Conservation (phyloP, 805 yeast genomes). For the Myxozyma lipomycoides region DNA sequence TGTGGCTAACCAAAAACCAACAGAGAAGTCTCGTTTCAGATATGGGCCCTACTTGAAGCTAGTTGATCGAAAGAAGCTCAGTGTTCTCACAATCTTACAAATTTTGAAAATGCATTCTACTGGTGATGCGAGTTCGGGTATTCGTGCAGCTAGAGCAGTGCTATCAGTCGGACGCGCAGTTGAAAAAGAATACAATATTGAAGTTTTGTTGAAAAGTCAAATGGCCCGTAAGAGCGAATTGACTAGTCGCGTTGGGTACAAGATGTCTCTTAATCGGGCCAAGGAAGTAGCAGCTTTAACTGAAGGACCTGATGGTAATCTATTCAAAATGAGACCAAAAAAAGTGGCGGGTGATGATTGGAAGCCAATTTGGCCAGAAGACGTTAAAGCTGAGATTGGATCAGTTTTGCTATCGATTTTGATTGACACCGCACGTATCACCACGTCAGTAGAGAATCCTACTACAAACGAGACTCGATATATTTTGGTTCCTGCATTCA, state of each 20-base stretch:
- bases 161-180: conserved; percentile 77
- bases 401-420: conserved; percentile 70
- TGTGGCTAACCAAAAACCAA: conserved; percentile 2
- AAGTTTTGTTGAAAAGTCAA: conserved; percentile 48
- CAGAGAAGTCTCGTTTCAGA: conserved; percentile 40
- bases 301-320: background rate
- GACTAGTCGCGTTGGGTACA: conserved; percentile 6
- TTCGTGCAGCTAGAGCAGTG: conserved; percentile 79
- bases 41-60: conserved; percentile 75
- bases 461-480: conserved; percentile 59
- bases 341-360: background rate
- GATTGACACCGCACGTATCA: conserved; percentile 76
- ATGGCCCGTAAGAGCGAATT: background rate
- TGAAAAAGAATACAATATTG: conserved; percentile 78
- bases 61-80: conserved; percentile 74
- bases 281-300: background rate
- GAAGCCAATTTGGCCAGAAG: conserved; percentile 49
- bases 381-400: conserved; percentile 68
- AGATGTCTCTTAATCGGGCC: conserved; percentile 10
- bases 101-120: conserved; percentile 68
- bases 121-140: conserved; percentile 70
- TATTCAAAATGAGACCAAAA: background rate
- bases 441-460: conserved; percentile 79
- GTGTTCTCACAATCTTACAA: conserved; percentile 81
- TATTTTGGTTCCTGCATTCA: conserved; percentile 84